Percentiles rank a stretch among this genome's conserved stretches.
phyloP scores from a whole-genome alignment of 225 moss, liverwort and hornwort species.

The Physcomitrellopsis africana region DNA sequence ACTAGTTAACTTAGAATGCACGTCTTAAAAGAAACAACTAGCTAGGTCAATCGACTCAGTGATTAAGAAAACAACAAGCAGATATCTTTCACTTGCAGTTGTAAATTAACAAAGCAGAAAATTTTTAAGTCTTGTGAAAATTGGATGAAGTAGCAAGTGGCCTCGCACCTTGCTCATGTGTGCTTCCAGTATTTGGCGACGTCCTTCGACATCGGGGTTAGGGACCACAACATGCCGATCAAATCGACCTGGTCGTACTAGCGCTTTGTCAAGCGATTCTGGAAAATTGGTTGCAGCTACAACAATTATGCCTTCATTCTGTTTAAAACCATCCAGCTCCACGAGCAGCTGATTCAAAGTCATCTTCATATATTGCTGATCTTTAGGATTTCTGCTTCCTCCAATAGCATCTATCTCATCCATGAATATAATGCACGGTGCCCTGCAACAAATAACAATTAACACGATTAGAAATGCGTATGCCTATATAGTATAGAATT shows the following conservation, averaged over 20 bases:
- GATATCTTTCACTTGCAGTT: neutral
- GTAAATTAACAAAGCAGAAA: neutral
- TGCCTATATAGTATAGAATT: neutral
- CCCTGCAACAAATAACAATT: slow-evolving; percentile 16
- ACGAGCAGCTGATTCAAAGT: slow-evolving; percentile 82
- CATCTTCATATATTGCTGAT: slow-evolving; percentile 94
- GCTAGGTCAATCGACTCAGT: neutral
- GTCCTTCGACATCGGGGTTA: slow-evolving; percentile 86
- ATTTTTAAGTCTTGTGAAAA: neutral
- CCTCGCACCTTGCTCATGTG: slow-evolving; percentile 73
- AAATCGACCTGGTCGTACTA: slow-evolving; percentile 82
- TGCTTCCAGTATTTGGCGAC: slow-evolving; percentile 79
- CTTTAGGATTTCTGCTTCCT: slow-evolving; percentile 84
- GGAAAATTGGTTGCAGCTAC: slow-evolving; percentile 88
- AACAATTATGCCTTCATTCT: slow-evolving; percentile 86
- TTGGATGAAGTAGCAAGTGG: too few species aligned
- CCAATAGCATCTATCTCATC: slow-evolving; percentile 92
- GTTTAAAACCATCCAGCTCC: slow-evolving; percentile 86
- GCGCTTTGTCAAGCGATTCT: slow-evolving; percentile 77
- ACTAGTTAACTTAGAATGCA: neutral
- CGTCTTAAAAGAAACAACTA: neutral
- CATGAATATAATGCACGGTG: slow-evolving; percentile 87
- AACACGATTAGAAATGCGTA: neutral
- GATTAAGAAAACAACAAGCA: neutral
- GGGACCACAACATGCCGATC: slow-evolving; percentile 89